Conservation (phyloP, 2,329 filamentous ascomycete species). For the Cladosporium colombiae region DNA sequence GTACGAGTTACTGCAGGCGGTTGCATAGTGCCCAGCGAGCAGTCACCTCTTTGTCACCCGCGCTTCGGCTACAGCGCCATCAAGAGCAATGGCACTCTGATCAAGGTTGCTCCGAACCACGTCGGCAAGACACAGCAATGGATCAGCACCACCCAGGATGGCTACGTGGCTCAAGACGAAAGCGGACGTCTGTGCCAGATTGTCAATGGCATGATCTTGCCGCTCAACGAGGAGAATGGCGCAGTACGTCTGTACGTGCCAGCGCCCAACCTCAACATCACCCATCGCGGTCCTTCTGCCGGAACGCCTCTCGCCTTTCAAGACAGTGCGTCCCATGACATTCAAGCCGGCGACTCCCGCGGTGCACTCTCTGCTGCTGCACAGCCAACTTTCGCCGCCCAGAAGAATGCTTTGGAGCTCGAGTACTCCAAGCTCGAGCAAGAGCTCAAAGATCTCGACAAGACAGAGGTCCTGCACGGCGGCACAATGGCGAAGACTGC, state of each 20-base stretch:
- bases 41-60: slow-evolving; percentile 42
- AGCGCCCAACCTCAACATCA: slow-evolving; percentile 39
- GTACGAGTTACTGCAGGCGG: slow-evolving; percentile 55
- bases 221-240: slow-evolving; percentile 37
- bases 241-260: slow-evolving; percentile 38
- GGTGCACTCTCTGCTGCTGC: not conserved
- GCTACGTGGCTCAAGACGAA: slow-evolving; percentile 40
- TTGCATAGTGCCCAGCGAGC: slow-evolving; percentile 53
- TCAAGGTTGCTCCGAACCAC: slow-evolving; percentile 41
- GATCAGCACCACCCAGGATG: slow-evolving; percentile 30
- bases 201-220: slow-evolving; percentile 39
- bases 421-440: slow-evolving; percentile 40
- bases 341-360: slow-evolving; percentile 2
- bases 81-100: slow-evolving; percentile 39
- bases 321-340: slow-evolving; percentile 13
- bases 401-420: slow-evolving; percentile 39
- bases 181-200: slow-evolving; percentile 41
- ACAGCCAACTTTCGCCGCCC: slow-evolving; percentile 32
- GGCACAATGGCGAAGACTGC: slow-evolving; percentile 35
- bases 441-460: slow-evolving; percentile 40
- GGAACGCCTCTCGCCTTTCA: slow-evolving; percentile 5
- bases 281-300: slow-evolving; percentile 22
- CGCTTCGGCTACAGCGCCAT: slow-evolving; percentile 42
- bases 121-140: slow-evolving; percentile 32
- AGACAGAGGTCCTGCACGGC: slow-evolving; percentile 40